Evolutionary conservation across 2,329 filamentous ascomycete genomes (phyloP).

Genomic region (Cadophora gregata): DNA sequence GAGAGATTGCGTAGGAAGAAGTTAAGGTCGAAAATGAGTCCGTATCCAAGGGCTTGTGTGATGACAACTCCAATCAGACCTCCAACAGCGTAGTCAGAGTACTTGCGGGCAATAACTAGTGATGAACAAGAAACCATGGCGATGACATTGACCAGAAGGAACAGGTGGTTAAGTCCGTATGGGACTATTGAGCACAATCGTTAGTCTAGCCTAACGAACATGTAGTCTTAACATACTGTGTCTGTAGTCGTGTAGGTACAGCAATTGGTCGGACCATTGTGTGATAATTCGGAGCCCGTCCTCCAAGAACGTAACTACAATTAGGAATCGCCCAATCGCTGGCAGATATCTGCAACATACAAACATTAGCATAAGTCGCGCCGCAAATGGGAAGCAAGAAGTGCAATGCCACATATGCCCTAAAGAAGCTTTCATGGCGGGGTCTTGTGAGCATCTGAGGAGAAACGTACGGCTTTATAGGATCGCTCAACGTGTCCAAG

Average conservation of each 20-base stretch:
- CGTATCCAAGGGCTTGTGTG: conserved; percentile 93
- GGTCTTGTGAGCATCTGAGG: conserved; percentile 18
- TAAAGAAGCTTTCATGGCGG: conserved; percentile 18
- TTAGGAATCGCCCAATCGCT: conserved; percentile 94
- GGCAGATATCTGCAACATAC: conserved; percentile 75
- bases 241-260: conserved; percentile 91
- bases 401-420: conserved; percentile 6
- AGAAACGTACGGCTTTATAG: conserved; percentile 85
- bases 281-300: conserved; percentile 95
- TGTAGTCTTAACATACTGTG: conserved; percentile 67
- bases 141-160: conserved; percentile 88
- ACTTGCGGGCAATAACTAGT: conserved; percentile 88
- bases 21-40: conserved; percentile 98
- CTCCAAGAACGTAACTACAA: conserved; percentile 97
- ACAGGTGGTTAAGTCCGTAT: conserved; percentile 85
- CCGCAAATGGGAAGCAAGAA: background rate
- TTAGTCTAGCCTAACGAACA: conserved; percentile 29
- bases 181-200: conserved; percentile 66
- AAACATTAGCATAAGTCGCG: conserved; percentile 31
- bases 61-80: conserved; percentile 92
- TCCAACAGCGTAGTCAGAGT: conserved; percentile 90
- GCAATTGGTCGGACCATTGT: conserved; percentile 94
- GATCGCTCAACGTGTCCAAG: conserved; percentile 85
- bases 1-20: conserved; percentile 99
- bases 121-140: conserved; percentile 83